A percentile compares a stretch with the other conserved stretches of the same genome.
These are phyloP conservation scores for Acanthamoeba castellanii DNA, from an alignment of 208 protist species.

Conservation along the genomic window DNA sequence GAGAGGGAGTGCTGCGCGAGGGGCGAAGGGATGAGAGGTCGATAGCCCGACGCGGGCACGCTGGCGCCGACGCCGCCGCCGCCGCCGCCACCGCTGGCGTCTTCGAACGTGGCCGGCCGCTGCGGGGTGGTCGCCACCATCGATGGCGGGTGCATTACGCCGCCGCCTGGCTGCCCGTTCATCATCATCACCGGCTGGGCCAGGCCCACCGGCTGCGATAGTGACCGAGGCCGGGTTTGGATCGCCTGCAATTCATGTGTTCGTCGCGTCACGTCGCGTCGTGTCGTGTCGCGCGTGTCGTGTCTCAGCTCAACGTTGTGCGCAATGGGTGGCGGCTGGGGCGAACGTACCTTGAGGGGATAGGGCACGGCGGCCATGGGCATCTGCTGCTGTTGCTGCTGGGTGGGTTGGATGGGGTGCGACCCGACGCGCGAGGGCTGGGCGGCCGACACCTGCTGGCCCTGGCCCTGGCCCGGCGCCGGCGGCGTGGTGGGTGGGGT, in stretches of 20 bases:
- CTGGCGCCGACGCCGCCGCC: neutral
- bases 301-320: neutral
- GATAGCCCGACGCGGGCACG: neutral
- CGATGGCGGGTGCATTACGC: neutral
- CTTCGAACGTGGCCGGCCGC: slow-evolving; percentile 11
- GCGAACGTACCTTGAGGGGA: neutral
- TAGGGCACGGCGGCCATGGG: neutral
- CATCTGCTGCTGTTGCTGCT: neutral
- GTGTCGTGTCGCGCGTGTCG: neutral
- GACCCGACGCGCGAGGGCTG: neutral
- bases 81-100: neutral
- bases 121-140: neutral
- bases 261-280: too few relatives aligned
- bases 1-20: slow-evolving; percentile 45
- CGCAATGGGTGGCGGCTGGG: neutral
- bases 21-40: slow-evolving; percentile 24
- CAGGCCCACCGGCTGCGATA: slow-evolving; percentile 39
- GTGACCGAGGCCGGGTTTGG: slow-evolving; percentile 22
- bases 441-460: neutral
- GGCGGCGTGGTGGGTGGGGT: slow-evolving; percentile 1
- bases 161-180: neutral
- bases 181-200: neutral
- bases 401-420: neutral
- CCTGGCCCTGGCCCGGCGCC: neutral
- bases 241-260: neutral